These are phyloP conservation scores for Pichia sp. DNA, from an alignment of 1,139 yeast genomes.

Conservation along the genomic window DNA sequence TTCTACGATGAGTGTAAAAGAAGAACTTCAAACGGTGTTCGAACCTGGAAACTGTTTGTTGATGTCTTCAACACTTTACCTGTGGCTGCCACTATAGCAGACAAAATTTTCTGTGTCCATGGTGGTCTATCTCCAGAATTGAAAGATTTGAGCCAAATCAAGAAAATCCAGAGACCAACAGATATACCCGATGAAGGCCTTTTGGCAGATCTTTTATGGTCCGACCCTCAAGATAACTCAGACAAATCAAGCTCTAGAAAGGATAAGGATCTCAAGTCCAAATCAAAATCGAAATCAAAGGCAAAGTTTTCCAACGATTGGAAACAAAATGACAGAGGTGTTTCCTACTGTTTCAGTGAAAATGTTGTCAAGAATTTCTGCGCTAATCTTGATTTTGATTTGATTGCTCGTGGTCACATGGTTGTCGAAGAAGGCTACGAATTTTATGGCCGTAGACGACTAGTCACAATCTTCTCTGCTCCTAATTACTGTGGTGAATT, in stretches of 20 bases:
- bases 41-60: slow-evolving; percentile 70
- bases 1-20: slow-evolving; percentile 87
- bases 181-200: slow-evolving; percentile 84
- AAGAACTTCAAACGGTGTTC: slow-evolving; percentile 47
- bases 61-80: slow-evolving; percentile 86
- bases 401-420: slow-evolving; percentile 86
- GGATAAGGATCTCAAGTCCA: neutral
- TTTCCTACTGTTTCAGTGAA: slow-evolving; percentile 74
- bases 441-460: slow-evolving; percentile 69
- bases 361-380: slow-evolving; percentile 71
- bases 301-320: slow-evolving; percentile 40
- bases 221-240: slow-evolving; percentile 52
- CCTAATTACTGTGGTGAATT: slow-evolving; percentile 92
- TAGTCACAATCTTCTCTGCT: slow-evolving; percentile 82
- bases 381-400: slow-evolving; percentile 65
- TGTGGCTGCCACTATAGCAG: slow-evolving; percentile 80
- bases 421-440: slow-evolving; percentile 93
- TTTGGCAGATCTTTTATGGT: slow-evolving; percentile 79
- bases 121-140: slow-evolving; percentile 85
- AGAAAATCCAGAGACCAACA: slow-evolving; percentile 71
- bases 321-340: slow-evolving; percentile 89
- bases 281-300: slow-evolving; percentile 3
- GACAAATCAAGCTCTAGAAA: neutral
- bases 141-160: slow-evolving; percentile 60
- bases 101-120: slow-evolving; percentile 82